Evolutionary conservation across 352 stramenopile species (phyloP).

Genomic region (Peronosclerospora sorghi): DNA sequence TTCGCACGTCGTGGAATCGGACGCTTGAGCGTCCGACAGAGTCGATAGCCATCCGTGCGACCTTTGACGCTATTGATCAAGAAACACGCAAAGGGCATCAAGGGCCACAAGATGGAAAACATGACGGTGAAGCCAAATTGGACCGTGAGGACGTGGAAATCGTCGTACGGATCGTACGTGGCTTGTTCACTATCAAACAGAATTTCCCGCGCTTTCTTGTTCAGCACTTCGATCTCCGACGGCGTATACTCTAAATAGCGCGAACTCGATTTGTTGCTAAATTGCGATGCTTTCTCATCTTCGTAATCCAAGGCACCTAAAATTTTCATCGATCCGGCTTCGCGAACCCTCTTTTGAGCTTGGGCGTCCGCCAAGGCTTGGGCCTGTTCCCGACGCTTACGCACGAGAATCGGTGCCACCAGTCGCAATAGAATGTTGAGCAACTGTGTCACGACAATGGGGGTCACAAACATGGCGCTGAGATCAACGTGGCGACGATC

Average conservation of each 20-base stretch:
- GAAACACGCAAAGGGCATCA: conserved; percentile 65
- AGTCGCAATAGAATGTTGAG: conserved; percentile 68
- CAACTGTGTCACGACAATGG: conserved; percentile 74
- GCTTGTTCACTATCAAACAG: conserved; percentile 66
- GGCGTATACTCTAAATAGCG: conserved; percentile 56
- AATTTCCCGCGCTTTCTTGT: conserved; percentile 54
- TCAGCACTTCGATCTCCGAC: conserved; percentile 51
- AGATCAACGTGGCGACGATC: conserved; percentile 77
- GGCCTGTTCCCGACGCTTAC: conserved; percentile 46
- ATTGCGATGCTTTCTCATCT: conserved; percentile 54
- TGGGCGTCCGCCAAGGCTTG: conserved; percentile 43
- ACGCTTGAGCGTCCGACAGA: conserved; percentile 61
- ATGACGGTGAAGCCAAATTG: conserved; percentile 72
- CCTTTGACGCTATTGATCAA: conserved; percentile 63
- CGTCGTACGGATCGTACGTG: conserved; percentile 66
- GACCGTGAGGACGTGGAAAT: conserved; percentile 60
- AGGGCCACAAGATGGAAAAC: conserved; percentile 71
- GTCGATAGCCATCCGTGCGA: conserved; percentile 48
- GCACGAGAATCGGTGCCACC: conserved; percentile 57
- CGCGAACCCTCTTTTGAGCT: conserved; percentile 58
- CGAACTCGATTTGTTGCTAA: conserved; percentile 56
- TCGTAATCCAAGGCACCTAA: conserved; percentile 71
- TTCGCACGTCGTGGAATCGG: conserved; percentile 58
- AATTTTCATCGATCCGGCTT: conserved; percentile 72
- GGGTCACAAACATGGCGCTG: conserved; percentile 78